A percentile compares a stretch with the other conserved stretches of the same genome.
Conservation (phyloP, 441 rosid species). For the Lepidium campestre region DNA sequence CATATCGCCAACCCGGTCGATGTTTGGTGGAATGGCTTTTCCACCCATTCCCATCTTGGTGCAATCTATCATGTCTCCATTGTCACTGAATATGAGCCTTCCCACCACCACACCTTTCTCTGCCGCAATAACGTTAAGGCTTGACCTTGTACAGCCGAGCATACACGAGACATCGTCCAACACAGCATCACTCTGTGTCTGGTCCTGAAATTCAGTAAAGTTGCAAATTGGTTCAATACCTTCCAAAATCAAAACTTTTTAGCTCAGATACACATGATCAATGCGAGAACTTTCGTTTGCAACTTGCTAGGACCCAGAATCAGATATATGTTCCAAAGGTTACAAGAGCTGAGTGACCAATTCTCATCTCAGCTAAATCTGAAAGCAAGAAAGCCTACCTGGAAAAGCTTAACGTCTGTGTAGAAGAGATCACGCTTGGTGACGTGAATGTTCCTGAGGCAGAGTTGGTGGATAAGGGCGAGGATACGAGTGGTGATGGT, state of each 20-base stretch:
- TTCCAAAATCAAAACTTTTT: background rate
- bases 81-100: slow-evolving; percentile 85
- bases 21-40: slow-evolving; percentile 92
- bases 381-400: slow-evolving; percentile 13
- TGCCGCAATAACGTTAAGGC: slow-evolving; percentile 82
- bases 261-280: background rate
- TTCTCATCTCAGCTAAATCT: background rate
- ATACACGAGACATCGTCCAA: slow-evolving; percentile 91
- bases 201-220: slow-evolving; percentile 51
- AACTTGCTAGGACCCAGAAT: background rate
- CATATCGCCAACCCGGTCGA: slow-evolving; percentile 94
- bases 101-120: slow-evolving; percentile 97
- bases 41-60: slow-evolving; percentile 99
- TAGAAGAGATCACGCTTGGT: slow-evolving; percentile 97
- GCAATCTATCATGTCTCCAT: slow-evolving; percentile 94
- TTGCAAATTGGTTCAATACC: background rate
- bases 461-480: slow-evolving; percentile 80
- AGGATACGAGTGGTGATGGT: slow-evolving; percentile 84
- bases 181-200: slow-evolving; percentile 77
- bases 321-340: background rate
- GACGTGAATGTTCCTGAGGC: slow-evolving; percentile 75
- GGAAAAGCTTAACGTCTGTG: slow-evolving; percentile 92
- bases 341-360: background rate
- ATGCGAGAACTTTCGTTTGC: background rate
- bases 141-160: slow-evolving; percentile 86